Evolutionary conservation across 352 stramenopile genomes (phyloP).

Genomic region (Sclerospora graminicola): DNA sequence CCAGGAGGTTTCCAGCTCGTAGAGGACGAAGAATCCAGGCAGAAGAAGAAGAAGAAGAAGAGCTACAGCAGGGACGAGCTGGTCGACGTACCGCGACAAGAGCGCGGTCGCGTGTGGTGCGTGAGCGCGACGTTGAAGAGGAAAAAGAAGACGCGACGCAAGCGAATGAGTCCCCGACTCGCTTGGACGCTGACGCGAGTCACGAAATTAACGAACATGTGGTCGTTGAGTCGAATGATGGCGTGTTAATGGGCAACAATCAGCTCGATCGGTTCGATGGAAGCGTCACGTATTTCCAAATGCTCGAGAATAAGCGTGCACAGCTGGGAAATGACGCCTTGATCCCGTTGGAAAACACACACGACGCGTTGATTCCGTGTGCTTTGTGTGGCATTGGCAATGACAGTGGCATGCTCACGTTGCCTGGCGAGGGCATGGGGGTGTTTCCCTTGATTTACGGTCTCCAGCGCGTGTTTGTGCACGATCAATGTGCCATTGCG

Average conservation of each 20-base stretch:
- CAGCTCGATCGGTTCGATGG: constrained; percentile 73
- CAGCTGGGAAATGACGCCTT: constrained; percentile 18
- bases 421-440: constrained; percentile 70
- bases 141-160: constrained; percentile 11
- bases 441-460: constrained; percentile 59
- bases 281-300: constrained; percentile 44
- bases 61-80: constrained; percentile 10
- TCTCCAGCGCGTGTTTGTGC: constrained; percentile 66
- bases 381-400: constrained; percentile 72
- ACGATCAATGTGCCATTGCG: constrained; percentile 79
- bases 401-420: constrained; percentile 55
- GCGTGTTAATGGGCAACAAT: constrained; percentile 74
- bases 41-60: constrained; percentile 7
- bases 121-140: constrained; percentile 1
- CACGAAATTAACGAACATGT: constrained; percentile 28
- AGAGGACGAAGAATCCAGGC: constrained; percentile 28
- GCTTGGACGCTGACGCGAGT: constrained; percentile 1
- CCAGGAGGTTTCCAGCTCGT: constrained; percentile 22
- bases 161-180: not conserved
- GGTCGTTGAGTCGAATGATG: constrained; percentile 75
- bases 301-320: constrained; percentile 45
- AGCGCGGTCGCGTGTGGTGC: constrained; percentile 12
- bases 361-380: constrained; percentile 54
- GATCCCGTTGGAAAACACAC: constrained; percentile 16
- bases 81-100: constrained; percentile 13